Conservation (phyloP, 225 moss, liverwort and hornwort genomes). For the Marchantia polymorpha region DNA sequence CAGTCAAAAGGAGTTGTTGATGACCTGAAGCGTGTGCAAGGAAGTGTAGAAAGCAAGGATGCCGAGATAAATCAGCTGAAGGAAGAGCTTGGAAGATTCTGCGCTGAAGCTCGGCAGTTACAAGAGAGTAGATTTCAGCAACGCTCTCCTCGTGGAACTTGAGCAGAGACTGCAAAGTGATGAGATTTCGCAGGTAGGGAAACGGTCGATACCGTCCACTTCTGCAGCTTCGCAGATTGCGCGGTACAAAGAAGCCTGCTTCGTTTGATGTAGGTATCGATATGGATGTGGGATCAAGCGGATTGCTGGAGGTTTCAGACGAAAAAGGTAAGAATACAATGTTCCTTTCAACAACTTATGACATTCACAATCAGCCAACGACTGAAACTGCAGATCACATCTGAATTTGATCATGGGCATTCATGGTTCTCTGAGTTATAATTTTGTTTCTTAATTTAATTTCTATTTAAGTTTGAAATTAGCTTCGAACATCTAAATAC, state of each 20-base stretch:
- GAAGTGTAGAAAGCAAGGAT: conserved; percentile 63
- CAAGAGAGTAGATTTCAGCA: conserved; percentile 31
- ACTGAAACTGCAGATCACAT: no score
- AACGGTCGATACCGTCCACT: conserved; percentile 42
- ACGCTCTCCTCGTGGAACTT: conserved; percentile 26
- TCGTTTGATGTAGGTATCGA: conserved; percentile 68
- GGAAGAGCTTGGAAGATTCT: conserved; percentile 43
- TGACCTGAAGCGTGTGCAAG: conserved; percentile 73
- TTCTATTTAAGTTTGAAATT: no score
- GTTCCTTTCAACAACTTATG: no score
- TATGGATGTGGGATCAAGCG: conserved; percentile 51
- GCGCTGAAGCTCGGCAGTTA: conserved; percentile 37
- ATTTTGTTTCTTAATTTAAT: no score
- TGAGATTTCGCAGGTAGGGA: conserved; percentile 56
- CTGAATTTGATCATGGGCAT: not conserved
- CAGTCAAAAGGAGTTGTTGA: conserved; percentile 78
- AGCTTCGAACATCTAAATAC: no score
- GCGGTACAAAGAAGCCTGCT: conserved; percentile 60
- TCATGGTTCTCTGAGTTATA: no score
- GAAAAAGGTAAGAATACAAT: conserved; percentile 66
- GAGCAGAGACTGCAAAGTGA: conserved; percentile 21
- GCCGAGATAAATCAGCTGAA: conserved; percentile 60
- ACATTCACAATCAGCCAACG: no score
- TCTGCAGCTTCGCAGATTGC: conserved; percentile 72
- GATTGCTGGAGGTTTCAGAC: conserved; percentile 53